Conservation (phyloP, 2,329 filamentous ascomycete species). For the Aspergillus calidoustus region DNA sequence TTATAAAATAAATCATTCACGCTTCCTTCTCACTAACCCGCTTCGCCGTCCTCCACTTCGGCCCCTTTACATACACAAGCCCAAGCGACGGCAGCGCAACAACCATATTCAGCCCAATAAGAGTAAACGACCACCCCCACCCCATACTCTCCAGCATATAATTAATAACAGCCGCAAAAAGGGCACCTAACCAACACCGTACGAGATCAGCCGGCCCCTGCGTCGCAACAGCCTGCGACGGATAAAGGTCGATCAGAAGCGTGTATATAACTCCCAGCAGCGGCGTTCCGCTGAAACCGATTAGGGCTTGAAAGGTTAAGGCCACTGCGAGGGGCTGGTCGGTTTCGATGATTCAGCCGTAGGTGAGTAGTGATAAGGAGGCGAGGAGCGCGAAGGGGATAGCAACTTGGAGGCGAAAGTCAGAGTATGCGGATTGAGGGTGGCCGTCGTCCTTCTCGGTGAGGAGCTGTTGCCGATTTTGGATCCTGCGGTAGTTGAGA, state of each 20-base stretch:
- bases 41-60: not conserved
- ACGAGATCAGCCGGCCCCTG: not conserved
- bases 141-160: not conserved
- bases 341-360: too few relatives aligned
- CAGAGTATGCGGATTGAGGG: too few relatives aligned
- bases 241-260: not conserved
- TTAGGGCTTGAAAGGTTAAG: not conserved
- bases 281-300: not conserved
- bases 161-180: not conserved
- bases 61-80: not conserved
- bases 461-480: too few relatives aligned
- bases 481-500: too few relatives aligned
- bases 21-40: not conserved
- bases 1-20: too few relatives aligned
- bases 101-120: not conserved
- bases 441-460: too few relatives aligned
- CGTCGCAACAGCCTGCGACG: not conserved
- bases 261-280: not conserved
- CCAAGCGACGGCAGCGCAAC: not conserved
- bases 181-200: not conserved
- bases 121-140: not conserved
- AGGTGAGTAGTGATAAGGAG: too few relatives aligned
- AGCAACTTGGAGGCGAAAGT: too few relatives aligned
- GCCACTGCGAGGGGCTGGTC: not conserved
- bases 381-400: too few relatives aligned